These are phyloP conservation scores for Silene uniflora DNA, from an alignment of 148 eudicot species.

Conservation along the genomic window DNA sequence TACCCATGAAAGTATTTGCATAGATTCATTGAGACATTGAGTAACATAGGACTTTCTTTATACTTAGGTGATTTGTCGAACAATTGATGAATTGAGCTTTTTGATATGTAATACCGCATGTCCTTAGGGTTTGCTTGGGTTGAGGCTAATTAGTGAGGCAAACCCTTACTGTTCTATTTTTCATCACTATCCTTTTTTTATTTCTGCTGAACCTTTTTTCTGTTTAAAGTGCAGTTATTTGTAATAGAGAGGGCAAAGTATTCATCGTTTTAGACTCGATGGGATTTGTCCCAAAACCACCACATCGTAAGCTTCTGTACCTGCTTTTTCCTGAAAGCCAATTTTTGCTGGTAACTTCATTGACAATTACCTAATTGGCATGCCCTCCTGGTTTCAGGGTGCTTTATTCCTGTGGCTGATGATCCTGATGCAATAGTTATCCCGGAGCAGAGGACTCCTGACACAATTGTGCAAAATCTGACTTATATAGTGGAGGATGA, in stretches of 20 bases:
- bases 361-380: conserved; percentile 2
- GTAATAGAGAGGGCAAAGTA: conserved; percentile 86
- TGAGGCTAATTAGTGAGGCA: too few relatives aligned
- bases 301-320: conserved; percentile 65
- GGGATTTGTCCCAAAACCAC: conserved; percentile 77
- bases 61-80: not conserved
- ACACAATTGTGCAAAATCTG: conserved; percentile 46
- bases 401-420: conserved; percentile 73
- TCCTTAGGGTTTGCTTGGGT: not conserved
- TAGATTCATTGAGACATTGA: not conserved
- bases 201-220: conserved; percentile 25
- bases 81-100: not conserved
- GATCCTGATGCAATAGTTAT: conserved; percentile 60
- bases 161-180: not conserved
- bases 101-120: not conserved
- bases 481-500: conserved; percentile 67
- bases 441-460: conserved; percentile 63
- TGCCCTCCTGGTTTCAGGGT: conserved; percentile 42
- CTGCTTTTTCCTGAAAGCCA: not conserved
- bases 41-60: not conserved
- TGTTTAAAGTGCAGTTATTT: conserved; percentile 71
- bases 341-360: conserved; percentile 8
- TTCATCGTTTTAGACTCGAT: conserved; percentile 60
- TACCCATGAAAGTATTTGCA: not conserved
- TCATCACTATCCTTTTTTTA: not conserved